Evolutionary conservation across 2,329 filamentous ascomycete genomes (phyloP).

Genomic region (Colletotrichum sp.): DNA sequence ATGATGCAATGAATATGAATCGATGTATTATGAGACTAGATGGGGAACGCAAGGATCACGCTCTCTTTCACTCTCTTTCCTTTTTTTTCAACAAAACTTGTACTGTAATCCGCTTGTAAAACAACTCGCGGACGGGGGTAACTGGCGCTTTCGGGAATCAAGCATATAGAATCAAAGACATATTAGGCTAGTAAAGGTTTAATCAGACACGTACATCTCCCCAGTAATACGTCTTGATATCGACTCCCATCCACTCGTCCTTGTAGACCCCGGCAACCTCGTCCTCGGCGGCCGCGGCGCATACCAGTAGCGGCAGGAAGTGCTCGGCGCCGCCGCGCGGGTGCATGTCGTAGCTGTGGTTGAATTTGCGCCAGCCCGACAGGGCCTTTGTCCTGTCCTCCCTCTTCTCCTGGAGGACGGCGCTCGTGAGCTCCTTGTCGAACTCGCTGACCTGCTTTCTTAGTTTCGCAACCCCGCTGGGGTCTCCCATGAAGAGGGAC

Average conservation of each 20-base stretch:
- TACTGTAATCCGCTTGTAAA: not conserved
- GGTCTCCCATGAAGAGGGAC: conserved; percentile 29
- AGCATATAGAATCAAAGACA: conserved; percentile 4
- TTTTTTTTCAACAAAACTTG: not conserved
- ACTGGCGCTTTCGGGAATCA: not conserved
- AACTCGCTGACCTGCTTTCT: conserved; percentile 38
- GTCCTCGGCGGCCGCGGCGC: conserved; percentile 54
- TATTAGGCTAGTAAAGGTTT: not conserved
- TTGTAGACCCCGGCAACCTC: conserved; percentile 48
- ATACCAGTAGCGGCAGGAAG: conserved; percentile 64
- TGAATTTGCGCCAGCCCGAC: conserved; percentile 51
- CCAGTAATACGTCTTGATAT: conserved; percentile 64
- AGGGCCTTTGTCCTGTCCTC: conserved; percentile 45
- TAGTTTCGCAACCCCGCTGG: conserved; percentile 27
- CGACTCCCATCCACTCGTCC: conserved; percentile 53
- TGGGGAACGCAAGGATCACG: not conserved
- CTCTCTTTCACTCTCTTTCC: not conserved
- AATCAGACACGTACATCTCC: conserved; percentile 28
- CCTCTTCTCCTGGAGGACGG: conserved; percentile 35
- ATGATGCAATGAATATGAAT: conserved; percentile 14
- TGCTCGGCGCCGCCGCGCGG: conserved; percentile 60
- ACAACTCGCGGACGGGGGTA: not conserved
- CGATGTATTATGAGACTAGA: conserved; percentile 11
- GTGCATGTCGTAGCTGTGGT: conserved; percentile 57
- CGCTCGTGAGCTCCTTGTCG: conserved; percentile 51